phyloP scores from a whole-genome alignment of 768 basidiomycete species.

The Boletellus ananiceps region DNA sequence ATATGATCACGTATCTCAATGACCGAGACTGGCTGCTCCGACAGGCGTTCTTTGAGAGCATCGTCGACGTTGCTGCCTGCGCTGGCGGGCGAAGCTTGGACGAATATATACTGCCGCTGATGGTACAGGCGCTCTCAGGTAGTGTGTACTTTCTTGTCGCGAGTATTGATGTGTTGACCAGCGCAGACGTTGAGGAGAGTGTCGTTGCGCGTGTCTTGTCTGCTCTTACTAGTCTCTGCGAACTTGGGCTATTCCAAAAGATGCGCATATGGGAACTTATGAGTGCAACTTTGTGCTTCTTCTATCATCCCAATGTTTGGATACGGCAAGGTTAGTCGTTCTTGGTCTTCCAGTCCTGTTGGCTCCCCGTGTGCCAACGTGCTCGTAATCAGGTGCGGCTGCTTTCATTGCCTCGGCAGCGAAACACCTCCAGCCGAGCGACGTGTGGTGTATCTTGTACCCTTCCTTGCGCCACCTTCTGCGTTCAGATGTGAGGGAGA shows the following conservation, averaged over 20 bases:
- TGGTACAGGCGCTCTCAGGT: constrained; percentile 96
- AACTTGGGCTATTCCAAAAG: constrained; percentile 86
- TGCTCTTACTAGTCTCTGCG: constrained; percentile 83
- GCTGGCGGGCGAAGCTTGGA: constrained; percentile 89
- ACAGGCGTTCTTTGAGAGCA: constrained; percentile 90
- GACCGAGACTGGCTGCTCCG: constrained; percentile 91
- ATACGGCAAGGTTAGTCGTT: constrained; percentile 75
- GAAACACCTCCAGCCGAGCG: constrained; percentile 75
- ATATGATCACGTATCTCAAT: constrained; percentile 82
- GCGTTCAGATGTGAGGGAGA: constrained; percentile 70
- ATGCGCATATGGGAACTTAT: constrained; percentile 98
- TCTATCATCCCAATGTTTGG: constrained; percentile 96
- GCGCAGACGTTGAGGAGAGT: constrained; percentile 86
- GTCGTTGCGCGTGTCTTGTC: constrained; percentile 89
- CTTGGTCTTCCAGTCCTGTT: not conserved
- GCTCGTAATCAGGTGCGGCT: constrained; percentile 56
- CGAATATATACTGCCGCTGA: constrained; percentile 94
- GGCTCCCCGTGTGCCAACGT: not conserved
- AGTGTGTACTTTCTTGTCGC: constrained; percentile 12
- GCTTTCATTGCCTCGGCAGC: constrained; percentile 87
- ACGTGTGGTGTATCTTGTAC: constrained; percentile 97
- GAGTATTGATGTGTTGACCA: constrained; percentile 3
- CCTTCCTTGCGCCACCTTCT: constrained; percentile 85
- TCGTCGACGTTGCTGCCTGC: constrained; percentile 92
- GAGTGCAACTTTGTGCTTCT: constrained; percentile 79